phyloP scores from a whole-genome alignment of 257 asterid genomes.

The Handroanthus guayacan region DNA sequence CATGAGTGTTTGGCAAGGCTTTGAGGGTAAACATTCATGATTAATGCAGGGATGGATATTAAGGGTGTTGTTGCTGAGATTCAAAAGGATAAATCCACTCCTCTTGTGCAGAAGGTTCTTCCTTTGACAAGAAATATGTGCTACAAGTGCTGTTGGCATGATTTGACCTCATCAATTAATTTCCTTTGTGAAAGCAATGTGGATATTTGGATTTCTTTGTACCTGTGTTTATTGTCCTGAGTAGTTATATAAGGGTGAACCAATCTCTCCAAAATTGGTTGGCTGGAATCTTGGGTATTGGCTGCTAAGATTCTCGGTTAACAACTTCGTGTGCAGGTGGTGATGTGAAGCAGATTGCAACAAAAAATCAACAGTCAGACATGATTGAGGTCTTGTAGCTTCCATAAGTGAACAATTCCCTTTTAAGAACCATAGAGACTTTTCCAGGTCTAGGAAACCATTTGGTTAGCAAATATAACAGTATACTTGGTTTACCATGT shows the following conservation, averaged over 20 bases:
- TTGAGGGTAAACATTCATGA: constrained; percentile 61
- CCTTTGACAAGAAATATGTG: constrained; percentile 39
- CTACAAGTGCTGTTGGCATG: constrained; percentile 33
- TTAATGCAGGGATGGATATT: constrained; percentile 98
- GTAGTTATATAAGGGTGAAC: constrained; percentile 33
- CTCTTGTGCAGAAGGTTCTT: constrained; percentile 88
- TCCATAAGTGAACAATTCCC: constrained; percentile 34
- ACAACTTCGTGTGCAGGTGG: constrained; percentile 77
- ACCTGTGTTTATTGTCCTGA: constrained; percentile 12
- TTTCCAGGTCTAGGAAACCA: constrained; percentile 29
- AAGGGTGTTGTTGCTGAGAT: constrained; percentile 96
- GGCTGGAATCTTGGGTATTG: constrained; percentile 36
- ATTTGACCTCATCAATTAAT: constrained; percentile 24
- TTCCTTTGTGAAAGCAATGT: constrained; percentile 30
- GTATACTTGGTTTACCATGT: not conserved
- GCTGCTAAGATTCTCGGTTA: constrained; percentile 50
- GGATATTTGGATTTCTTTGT: constrained; percentile 14
- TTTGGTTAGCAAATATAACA: constrained; percentile 24
- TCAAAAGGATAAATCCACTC: constrained; percentile 82
- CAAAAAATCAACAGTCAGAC: constrained; percentile 59
- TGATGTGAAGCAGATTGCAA: constrained; percentile 72
- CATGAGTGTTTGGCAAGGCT: constrained; percentile 38
- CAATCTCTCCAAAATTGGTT: constrained; percentile 17
- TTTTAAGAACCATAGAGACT: constrained; percentile 1
- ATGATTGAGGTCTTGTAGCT: constrained; percentile 71